Evolutionary conservation across 768 basidiomycete genomes (phyloP), one percentile per base, ranked within the genome.

Genomic region (Lenzites betulinus): DNA sequence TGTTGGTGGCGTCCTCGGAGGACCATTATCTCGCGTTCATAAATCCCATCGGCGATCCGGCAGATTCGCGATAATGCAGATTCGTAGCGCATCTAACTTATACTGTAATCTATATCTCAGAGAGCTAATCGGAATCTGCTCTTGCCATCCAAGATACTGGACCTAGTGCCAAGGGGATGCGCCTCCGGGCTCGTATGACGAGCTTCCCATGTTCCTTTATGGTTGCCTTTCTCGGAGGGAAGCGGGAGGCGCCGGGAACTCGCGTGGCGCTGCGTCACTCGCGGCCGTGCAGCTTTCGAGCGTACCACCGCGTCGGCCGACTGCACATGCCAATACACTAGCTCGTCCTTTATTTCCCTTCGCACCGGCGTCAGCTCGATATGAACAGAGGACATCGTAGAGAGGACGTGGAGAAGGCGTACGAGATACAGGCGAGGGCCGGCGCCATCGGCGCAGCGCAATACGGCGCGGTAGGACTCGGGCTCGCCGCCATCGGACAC

Each of bases 401-500:
- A 46, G 64, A 62, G 46, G 67, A 70, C 25, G 59, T 64, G 22
- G 65, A 72, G n/a, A 50, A 50, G 51, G 68, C 69, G 12, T 73
- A 69, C 44, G 55, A 68, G 13, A 36, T 68, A n/a, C 66, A 68
- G 58, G 62, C 64, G 18, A 43, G 20, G 28, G 65, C 65, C 5
- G 58, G 62, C 23, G 28, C 64, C 30, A 67, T 90, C 83, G 85
- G 86, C 58, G 86, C 81, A 58, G 71, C 77, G 54, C 76, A 80
- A 68, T 77, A 77, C 55, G 81, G 81, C 15, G 79, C 76, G 39
- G 64, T 88, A 46, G 86, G 89, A 4, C 62, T 84, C 35, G 87
- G 87, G n/a, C 69, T 84, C 26, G 80, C 84, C 11, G 78, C 83
- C 44, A 74, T 92, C 48, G 84, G 77, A 15, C 88, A 93, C 67